These are phyloP conservation scores for Fusarium scirpi DNA, from an alignment of 2,329 filamentous ascomycete species.

Conservation along the genomic window DNA sequence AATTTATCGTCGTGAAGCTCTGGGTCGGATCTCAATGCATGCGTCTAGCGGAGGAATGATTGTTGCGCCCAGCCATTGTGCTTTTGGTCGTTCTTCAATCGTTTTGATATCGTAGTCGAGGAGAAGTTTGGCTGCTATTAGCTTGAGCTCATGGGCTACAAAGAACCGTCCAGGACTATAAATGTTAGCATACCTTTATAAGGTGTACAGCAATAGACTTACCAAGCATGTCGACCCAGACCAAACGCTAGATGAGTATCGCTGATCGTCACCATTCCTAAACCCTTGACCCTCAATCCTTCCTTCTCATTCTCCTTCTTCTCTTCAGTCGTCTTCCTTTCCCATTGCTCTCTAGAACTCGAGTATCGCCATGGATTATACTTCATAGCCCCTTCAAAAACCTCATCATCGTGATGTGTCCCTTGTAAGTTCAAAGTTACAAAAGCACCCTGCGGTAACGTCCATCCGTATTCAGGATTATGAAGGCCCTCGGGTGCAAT, in stretches of 20 bases:
- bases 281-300: slow-evolving; percentile 50
- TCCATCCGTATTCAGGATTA: slow-evolving; percentile 50
- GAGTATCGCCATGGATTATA: slow-evolving; percentile 66
- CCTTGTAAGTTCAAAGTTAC: slow-evolving; percentile 59
- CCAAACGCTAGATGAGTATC: slow-evolving; percentile 66
- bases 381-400: slow-evolving; percentile 56
- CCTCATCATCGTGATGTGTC: slow-evolving; percentile 60
- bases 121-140: slow-evolving; percentile 63
- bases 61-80: slow-evolving; percentile 60
- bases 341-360: slow-evolving; percentile 55
- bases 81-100: slow-evolving; percentile 54
- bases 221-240: slow-evolving; percentile 66
- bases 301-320: slow-evolving; percentile 50
- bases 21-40: slow-evolving; percentile 46
- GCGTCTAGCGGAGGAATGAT: slow-evolving; percentile 49
- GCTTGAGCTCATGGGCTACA: slow-evolving; percentile 67
- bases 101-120: slow-evolving; percentile 65
- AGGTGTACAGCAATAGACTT: slow-evolving; percentile 19
- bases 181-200: neutral
- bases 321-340: slow-evolving; percentile 45
- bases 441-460: slow-evolving; percentile 56
- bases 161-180: slow-evolving; percentile 66
- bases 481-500: slow-evolving; percentile 58
- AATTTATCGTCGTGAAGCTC: neutral
- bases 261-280: slow-evolving; percentile 66